These are phyloP conservation scores for Podospora sp. DNA, from an alignment of 495 filamentous ascomycete species.

Conservation along the genomic window DNA sequence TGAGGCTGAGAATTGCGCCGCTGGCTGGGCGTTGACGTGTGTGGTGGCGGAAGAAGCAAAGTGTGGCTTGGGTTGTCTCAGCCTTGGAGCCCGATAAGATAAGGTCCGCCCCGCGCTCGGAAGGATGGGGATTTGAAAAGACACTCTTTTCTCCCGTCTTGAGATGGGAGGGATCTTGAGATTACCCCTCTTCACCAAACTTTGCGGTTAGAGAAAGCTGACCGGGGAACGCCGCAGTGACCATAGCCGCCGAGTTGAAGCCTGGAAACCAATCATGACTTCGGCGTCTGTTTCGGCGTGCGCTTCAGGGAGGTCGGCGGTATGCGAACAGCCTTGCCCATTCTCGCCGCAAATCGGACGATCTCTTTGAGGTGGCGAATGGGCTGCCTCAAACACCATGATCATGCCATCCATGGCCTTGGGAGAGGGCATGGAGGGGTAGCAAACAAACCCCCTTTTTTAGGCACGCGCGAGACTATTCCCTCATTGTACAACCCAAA, in stretches of 20 bases:
- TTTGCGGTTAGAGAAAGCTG: background rate
- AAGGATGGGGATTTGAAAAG: background rate
- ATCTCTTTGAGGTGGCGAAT: background rate
- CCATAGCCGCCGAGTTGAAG: background rate
- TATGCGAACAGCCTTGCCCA: background rate
- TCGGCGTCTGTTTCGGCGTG: background rate
- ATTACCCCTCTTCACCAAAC: background rate
- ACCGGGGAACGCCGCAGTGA: background rate
- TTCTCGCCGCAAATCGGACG: conserved; percentile 12
- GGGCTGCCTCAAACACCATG: conserved; percentile 1
- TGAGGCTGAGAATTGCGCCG: conserved; percentile 2
- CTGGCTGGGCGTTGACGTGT: background rate
- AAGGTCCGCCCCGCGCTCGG: background rate
- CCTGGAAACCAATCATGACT: conserved; percentile 3
- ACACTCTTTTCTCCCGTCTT: background rate
- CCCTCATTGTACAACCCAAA: background rate
- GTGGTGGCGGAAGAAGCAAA: background rate
- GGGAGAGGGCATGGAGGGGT: background rate
- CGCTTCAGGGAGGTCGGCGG: background rate
- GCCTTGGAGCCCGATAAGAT: background rate
- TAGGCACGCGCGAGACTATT: conserved; percentile 1
- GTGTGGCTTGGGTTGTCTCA: background rate
- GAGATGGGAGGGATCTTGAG: background rate
- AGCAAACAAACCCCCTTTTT: conserved; percentile 2
- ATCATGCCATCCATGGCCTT: background rate